A percentile compares a stretch with the other conserved stretches of the same genome.
These are phyloP conservation scores for Phytopythium chamaehyphon DNA, from an alignment of 352 stramenopile species.

Conservation along the genomic window DNA sequence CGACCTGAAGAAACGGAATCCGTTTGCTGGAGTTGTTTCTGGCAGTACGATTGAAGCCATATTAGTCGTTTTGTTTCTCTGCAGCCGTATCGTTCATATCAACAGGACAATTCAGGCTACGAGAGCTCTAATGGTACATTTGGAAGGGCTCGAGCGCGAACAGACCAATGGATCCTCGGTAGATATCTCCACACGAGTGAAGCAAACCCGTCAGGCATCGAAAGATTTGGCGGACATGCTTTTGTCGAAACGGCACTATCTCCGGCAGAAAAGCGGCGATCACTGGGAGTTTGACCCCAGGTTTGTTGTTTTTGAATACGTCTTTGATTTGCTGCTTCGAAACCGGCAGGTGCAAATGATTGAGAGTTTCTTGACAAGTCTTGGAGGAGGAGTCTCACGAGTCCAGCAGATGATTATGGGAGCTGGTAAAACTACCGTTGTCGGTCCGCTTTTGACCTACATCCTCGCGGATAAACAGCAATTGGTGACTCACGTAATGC, in stretches of 20 bases:
- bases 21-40: constrained; percentile 36
- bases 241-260: constrained; percentile 73
- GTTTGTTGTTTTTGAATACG: constrained; percentile 99
- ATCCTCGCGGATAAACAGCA: constrained; percentile 96
- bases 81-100: constrained; percentile 82
- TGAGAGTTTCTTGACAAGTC: constrained; percentile 95
- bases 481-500: constrained; percentile 97
- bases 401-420: constrained; percentile 99
- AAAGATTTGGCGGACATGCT: constrained; percentile 78
- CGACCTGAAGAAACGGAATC: constrained; percentile 65
- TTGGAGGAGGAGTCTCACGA: constrained; percentile 64
- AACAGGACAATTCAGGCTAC: constrained; percentile 69
- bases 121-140: constrained; percentile 20
- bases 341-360: constrained; percentile 99
- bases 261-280: constrained; percentile 13
- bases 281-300: constrained; percentile 92
- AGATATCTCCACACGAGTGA: constrained; percentile 13
- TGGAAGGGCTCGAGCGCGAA: constrained; percentile 11
- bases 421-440: constrained; percentile 99
- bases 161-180: constrained; percentile 3
- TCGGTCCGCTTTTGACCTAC: constrained; percentile 97
- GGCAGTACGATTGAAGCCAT: constrained; percentile 41
- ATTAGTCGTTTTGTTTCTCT: constrained; percentile 61
- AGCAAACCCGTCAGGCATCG: constrained; percentile 77
- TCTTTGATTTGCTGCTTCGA: constrained; percentile 97